Evolutionary conservation across 768 basidiomycete species (phyloP), one percentile per base, ranked within the genome.

Genomic region (Mycena crocata): DNA sequence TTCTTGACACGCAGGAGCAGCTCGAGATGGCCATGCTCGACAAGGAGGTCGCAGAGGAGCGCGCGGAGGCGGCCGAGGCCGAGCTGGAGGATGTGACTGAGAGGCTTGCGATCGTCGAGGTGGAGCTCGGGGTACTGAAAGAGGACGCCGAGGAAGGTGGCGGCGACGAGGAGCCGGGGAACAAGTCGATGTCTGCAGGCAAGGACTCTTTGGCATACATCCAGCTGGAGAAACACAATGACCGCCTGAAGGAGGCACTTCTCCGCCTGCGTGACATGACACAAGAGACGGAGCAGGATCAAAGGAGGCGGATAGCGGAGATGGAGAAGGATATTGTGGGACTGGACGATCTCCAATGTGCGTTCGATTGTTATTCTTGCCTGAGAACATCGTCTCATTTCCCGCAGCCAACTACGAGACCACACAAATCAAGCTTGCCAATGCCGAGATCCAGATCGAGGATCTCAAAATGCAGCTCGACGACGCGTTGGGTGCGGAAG

Each of bases 161-260:
- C 7, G 78, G 68, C 1, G 80, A 77, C 23, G 34, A 56, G n/a
- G 58, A 55, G 31, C 74, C 69, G 17, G 74, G 71, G 21, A 79
- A 72, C 4, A 79, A 77, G 30, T 49, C 70, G 13, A 62, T 59
- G 59, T 72, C 76, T 9, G 77, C 77, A 31, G 80, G 81, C 8
- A 90, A 90, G 72, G 83, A 85, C 69, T 88, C 91, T 5, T 72
- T 93, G 66, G 88, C 88, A 31, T 89, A 90, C 77, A 85, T 92
- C 21, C 97, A 98, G 74, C 88, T 99, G 1, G 96, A 98, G 81
- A 98, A 94, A 76, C 97, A 99, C 74, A 99, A 99, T 68, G 95
- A 95, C 74, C 82, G 98, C 19, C 80, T 99, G 59, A 98, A 98
- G 78, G 98, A 99, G 74, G 98, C 98, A 15, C 84, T 46, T 30